Evolutionary conservation across 768 basidiomycete genomes (phyloP), one percentile per base, ranked within the genome.

Genomic region (Clathrus columnatus): DNA sequence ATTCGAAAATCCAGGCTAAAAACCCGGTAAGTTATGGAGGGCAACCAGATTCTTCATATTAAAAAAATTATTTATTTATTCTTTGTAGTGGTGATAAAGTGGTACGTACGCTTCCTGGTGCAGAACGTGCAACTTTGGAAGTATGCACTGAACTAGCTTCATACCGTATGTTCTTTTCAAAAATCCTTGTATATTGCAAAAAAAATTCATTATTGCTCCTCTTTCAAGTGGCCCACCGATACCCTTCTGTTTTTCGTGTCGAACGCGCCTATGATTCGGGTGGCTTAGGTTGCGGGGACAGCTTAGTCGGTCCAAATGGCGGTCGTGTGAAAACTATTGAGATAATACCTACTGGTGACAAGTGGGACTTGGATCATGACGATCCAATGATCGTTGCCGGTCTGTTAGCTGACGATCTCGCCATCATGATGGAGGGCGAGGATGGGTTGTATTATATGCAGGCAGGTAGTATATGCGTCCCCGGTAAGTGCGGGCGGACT

Each of bases 391-490:
- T 71, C 45, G 77, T 87, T 26, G 74, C 82, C 14, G 78, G 80
- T 21, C 69, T 84, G 51, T 62, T 87, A 80, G 86, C 60, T 21
- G 69, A 70, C 41, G 69, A 70, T 58, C 52, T 70, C 18, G 66
- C 61, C n/a, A 50, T 66, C 8, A 65, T 66, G 59, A 47, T 68
- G 20, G 62, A 68, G 57, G 62, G 64, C 57, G 65, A 71, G 20
- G 83, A 90, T 54, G 85, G 86, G 42, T 73, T 73, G 57, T 85
- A 87, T 60, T 84, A 87, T 64, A 81, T 90, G 61, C 86, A 86
- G 64, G 84, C 80, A 42, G 87, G 86, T 7, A 81, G 80, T 0
- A 81, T 88, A 60, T 76, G 77, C 57, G 73, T 84, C 17, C 70
- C 83, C 59, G 86, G 84, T 80, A 48, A 59, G 74, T 64, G 58